phyloP scores from a whole-genome alignment of 345 rosid species.

The Euphorbia lathyris region DNA sequence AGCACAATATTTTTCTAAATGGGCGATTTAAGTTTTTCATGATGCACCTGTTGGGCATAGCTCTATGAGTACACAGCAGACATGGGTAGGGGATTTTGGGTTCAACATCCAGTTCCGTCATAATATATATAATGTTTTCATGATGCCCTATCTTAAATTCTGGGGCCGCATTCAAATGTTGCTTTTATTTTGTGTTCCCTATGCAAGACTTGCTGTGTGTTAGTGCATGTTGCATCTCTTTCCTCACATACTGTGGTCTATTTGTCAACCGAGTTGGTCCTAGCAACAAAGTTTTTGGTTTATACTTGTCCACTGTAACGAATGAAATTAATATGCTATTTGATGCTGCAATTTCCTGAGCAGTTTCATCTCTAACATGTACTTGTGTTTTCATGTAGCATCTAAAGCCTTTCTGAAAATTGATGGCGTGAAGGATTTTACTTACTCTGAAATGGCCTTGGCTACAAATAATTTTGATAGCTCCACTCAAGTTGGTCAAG shows the following conservation, averaged over 20 bases:
- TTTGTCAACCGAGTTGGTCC: neutral
- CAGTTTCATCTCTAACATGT: slow-evolving; percentile 13
- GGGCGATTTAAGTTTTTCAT: neutral
- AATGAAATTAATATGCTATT: neutral
- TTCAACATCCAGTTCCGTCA: neutral
- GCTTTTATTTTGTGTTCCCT: neutral
- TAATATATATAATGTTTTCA: no score
- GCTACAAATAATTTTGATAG: slow-evolving; percentile 62
- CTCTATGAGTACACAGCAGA: no score
- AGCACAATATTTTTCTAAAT: neutral
- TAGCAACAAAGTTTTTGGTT: no score
- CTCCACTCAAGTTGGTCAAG: slow-evolving; percentile 80
- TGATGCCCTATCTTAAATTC: neutral
- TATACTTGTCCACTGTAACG: neutral
- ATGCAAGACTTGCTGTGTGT: neutral
- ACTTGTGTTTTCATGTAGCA: slow-evolving; percentile 36
- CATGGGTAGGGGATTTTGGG: no score
- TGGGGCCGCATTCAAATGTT: neutral
- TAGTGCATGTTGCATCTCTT: neutral
- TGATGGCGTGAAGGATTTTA: slow-evolving; percentile 74
- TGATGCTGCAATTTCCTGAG: neutral
- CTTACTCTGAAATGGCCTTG: slow-evolving; percentile 59
- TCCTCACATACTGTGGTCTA: neutral
- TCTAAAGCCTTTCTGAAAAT: slow-evolving; percentile 56
- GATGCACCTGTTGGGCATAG: neutral